These are phyloP conservation scores for Phylloboletellus chloephorus DNA, from an alignment of 1,284 basidiomycete genomes.

Conservation along the genomic window DNA sequence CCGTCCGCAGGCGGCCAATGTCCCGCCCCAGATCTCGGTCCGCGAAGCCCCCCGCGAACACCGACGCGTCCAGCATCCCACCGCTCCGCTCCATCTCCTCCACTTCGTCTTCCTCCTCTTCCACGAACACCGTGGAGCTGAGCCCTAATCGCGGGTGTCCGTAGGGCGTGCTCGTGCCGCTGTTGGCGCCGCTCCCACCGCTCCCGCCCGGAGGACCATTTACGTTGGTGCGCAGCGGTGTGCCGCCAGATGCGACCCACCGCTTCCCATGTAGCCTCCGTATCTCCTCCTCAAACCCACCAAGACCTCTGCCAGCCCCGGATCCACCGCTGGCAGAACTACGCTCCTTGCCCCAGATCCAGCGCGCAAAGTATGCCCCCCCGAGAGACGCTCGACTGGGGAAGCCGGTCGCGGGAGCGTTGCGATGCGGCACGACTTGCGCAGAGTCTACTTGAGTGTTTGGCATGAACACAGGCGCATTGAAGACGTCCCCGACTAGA, in stretches of 20 bases:
- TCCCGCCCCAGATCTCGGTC: slow-evolving; percentile 36
- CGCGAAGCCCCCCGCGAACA: slow-evolving; percentile 33
- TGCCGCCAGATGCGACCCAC: slow-evolving; percentile 59
- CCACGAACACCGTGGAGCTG: slow-evolving; percentile 56
- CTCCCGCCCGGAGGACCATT: slow-evolving; percentile 32
- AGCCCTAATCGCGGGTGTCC: slow-evolving; percentile 49
- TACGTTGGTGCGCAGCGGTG: slow-evolving; percentile 52
- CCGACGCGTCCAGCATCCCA: slow-evolving; percentile 27
- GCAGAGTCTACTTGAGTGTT: slow-evolving; percentile 68
- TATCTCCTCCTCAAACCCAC: slow-evolving; percentile 74
- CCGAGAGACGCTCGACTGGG: slow-evolving; percentile 65
- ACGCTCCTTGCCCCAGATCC: slow-evolving; percentile 73
- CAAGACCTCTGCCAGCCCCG: slow-evolving; percentile 39
- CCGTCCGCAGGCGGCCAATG: slow-evolving; percentile 36
- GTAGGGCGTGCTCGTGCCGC: slow-evolving; percentile 60
- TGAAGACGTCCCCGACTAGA: slow-evolving; percentile 73
- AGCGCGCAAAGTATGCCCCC: slow-evolving; percentile 68
- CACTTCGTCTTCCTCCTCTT: slow-evolving; percentile 71
- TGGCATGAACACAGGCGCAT: slow-evolving; percentile 67
- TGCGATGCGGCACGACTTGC: slow-evolving; percentile 64
- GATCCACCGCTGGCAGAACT: slow-evolving; percentile 31
- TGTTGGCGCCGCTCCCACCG: slow-evolving; percentile 40
- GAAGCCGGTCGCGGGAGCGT: slow-evolving; percentile 62
- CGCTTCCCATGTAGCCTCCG: slow-evolving; percentile 60
- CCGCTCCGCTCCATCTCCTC: slow-evolving; percentile 45